Evolutionary conservation across 805 yeast species (phyloP), one percentile per base, ranked within the genome.

Genomic region (Cyberlindnera subsufficiens): DNA sequence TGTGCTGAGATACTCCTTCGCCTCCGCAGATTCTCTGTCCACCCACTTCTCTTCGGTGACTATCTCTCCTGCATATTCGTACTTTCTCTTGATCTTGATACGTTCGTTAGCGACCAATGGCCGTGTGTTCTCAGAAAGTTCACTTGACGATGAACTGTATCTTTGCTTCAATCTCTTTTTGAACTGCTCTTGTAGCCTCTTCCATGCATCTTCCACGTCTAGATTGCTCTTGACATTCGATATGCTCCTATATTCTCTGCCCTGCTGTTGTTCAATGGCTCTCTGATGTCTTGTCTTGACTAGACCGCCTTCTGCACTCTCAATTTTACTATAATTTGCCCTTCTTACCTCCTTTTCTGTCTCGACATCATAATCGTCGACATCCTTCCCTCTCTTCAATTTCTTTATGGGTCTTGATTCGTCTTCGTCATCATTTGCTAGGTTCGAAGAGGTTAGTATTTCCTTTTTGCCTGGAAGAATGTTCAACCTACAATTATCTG

Each of bases 31-130:
- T 37, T 77, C 71, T 7, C 74, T 75, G 37, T 78, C 83, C 1
- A 93, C 97, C 63, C 73, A 69, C 61, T 86, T 88, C 45, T 82
- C 81, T 55, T 90, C 96, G 0, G 83, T 77, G 2, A 84, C 71
- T 3, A 79, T 69, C 53, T 85, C 85, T 6, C 97, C 97, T 0
- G 99, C 98, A 71, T 88, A 91, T 44, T 86, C 84, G 59, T 86
- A 91, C 3, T 81, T 77, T 48, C 93, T 72, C 46, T 77, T 80
- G 43, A 91, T 89, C 52, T 78, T 77, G 43, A 91, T 75, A 57
- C 73, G 73, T 39, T 80, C 80, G 27, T 46, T 44, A 5, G 53
- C 49, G 10, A 19, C 48, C 19, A 30, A 30, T 14, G 22, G 15
- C 10, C 11, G n/a, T 8, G 25, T 42, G 57, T 17, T 18, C 15